These are phyloP conservation scores for Rhodotorula taiwanensis DNA, from an alignment of 768 basidiomycete genomes.

Conservation along the genomic window DNA sequence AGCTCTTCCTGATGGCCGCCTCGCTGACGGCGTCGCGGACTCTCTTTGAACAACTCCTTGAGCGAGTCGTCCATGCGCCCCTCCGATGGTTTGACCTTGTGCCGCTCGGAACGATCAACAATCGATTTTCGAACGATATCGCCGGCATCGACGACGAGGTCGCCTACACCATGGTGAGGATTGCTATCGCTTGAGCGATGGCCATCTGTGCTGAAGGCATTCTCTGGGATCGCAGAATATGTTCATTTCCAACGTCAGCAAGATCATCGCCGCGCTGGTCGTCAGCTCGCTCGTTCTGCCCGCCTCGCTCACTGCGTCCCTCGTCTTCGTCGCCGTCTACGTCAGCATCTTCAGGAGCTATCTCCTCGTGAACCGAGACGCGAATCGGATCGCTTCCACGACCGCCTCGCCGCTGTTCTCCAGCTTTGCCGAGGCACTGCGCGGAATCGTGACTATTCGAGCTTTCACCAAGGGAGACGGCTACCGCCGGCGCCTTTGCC, in stretches of 20 bases:
- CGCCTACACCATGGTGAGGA: slow-evolving; percentile 13
- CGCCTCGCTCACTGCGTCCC: slow-evolving; percentile 57
- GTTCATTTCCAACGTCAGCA: slow-evolving; percentile 8
- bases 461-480: slow-evolving; percentile 53
- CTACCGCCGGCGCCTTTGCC: slow-evolving; percentile 62
- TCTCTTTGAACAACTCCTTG: slow-evolving; percentile 55
- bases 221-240: background rate
- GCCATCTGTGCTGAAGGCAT: background rate
- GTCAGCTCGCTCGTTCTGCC: slow-evolving; percentile 62
- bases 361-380: slow-evolving; percentile 58
- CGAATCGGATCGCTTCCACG: slow-evolving; percentile 49
- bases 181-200: background rate
- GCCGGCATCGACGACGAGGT: slow-evolving; percentile 23
- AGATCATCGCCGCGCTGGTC: slow-evolving; percentile 54
- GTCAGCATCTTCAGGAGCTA: slow-evolving; percentile 59
- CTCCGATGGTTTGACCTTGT: slow-evolving; percentile 66
- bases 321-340: slow-evolving; percentile 64
- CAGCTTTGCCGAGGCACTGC: slow-evolving; percentile 43
- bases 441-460: slow-evolving; percentile 46
- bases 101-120: slow-evolving; percentile 68
- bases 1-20: slow-evolving; percentile 2
- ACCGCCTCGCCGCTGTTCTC: slow-evolving; percentile 47
- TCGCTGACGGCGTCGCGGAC: slow-evolving; percentile 9
- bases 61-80: slow-evolving; percentile 57
- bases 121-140: slow-evolving; percentile 65